Evolutionary conservation across 2,329 filamentous ascomycete genomes (phyloP), one percentile per base, ranked within the genome.

Genomic region (Lecanicillium sp.): DNA sequence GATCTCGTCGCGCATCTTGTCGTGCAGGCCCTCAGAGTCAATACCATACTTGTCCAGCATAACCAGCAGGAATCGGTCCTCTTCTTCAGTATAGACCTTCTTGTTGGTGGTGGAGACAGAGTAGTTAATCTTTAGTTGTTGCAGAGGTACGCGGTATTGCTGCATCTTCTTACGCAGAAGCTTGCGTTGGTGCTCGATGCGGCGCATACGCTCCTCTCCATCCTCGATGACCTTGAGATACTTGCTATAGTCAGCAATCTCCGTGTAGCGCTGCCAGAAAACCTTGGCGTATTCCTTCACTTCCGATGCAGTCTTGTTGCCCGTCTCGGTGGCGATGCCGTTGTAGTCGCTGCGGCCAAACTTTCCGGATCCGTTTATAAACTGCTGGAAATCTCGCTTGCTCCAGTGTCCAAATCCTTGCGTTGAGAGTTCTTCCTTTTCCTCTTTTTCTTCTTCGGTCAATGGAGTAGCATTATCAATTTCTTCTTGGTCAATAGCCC

Each of bases 91-190:
- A 59, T 98, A 98, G 1, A 98, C 89, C 68, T 98, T 98, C 70
- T 98, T 98, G 75, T 98, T 98, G 9, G 94, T 98, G 3, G 92
- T 98, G 6, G 88, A 95, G 19, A 98, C 92, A 0, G 89, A 95
- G 63, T 98, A 98, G 65, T 95, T 96, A 68, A 98, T 88, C 70
- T 95, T 95, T 54, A 98, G 79, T 62, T 98, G 92, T 60, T 98
- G 92, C 13, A 98, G 73, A 17, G 92, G 94, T 35, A 96, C 90
- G n/a, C 92, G 84, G 58, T 95, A 96, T 70, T 92, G 86, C 51
- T 82, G 76, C 75, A 98, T 85, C 75, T 98, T 98, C 75, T 89
- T 94, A 46, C 83, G 80, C 40, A 98, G 74, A 68, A 96, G 83
- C 63, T 94, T 90, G 45, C 87, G 83, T 60, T 96, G 90, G 57